Evolutionary conservation across 371 early-diverging fungal species (phyloP).

Genomic region (Rhizomucor miehei): DNA sequence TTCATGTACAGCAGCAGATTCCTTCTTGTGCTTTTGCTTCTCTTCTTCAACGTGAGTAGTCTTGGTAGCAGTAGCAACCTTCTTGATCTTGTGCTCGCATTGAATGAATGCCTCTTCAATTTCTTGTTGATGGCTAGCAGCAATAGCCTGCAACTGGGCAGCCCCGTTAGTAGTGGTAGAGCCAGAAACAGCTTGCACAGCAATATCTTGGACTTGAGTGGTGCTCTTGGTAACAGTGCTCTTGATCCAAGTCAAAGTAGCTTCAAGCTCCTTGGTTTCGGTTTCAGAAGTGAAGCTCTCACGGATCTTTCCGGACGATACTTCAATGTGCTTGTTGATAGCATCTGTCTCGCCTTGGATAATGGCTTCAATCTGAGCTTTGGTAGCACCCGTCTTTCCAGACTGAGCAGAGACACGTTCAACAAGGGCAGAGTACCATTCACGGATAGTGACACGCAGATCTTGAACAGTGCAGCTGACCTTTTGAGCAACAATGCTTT

Average conservation of each 20-base stretch:
- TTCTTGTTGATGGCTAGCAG: constrained; percentile 3
- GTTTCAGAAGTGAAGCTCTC: background rate
- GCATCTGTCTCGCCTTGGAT: constrained; percentile 7
- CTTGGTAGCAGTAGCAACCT: constrained; percentile 21
- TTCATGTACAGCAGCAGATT: too few relatives aligned
- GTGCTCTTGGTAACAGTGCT: constrained; percentile 2
- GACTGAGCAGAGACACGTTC: background rate
- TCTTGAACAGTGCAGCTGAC: background rate
- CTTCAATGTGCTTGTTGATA: background rate
- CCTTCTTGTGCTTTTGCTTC: background rate
- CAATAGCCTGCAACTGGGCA: background rate
- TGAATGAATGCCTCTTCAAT: background rate
- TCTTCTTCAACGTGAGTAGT: background rate
- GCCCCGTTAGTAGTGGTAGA: constrained; percentile 6
- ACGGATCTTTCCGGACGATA: background rate
- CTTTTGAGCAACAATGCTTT: constrained; percentile 1
- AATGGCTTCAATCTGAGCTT: constrained; percentile 28
- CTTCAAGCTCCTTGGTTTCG: background rate
- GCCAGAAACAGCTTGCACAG: constrained; percentile 2
- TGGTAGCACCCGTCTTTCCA: background rate
- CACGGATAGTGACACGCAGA: constrained; percentile 1
- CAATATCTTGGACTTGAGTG: constrained; percentile 9
- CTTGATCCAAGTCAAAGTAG: constrained; percentile 5
- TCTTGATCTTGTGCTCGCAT: constrained; percentile 2
- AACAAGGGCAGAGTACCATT: constrained; percentile 1